Percentiles rank a stretch among this genome's conserved stretches.
Conservation (phyloP, 2,329 filamentous ascomycete species). For the Diaporthe capsici region DNA sequence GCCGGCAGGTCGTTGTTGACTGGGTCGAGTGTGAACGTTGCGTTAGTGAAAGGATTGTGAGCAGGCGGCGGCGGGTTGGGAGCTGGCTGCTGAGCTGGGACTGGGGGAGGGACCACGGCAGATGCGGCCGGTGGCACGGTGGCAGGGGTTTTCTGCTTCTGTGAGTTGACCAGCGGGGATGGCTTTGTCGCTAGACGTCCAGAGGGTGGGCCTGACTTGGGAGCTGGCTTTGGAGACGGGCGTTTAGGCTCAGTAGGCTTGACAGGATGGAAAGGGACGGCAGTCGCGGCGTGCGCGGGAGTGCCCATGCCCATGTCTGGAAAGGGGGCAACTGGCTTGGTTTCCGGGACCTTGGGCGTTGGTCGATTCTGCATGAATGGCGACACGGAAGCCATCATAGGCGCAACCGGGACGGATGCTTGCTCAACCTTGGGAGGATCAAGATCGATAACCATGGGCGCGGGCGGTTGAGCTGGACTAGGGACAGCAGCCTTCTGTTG, state of each 20-base stretch:
- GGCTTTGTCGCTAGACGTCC: slow-evolving; percentile 37
- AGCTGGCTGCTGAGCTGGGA: slow-evolving; percentile 16
- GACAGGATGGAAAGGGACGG: slow-evolving; percentile 34
- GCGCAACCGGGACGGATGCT: slow-evolving; percentile 38
- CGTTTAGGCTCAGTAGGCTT: slow-evolving; percentile 37
- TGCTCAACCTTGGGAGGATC: slow-evolving; percentile 34
- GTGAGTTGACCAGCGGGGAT: slow-evolving; percentile 39
- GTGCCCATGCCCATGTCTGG: slow-evolving; percentile 41
- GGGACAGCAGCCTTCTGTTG: slow-evolving; percentile 31
- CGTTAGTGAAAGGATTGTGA: slow-evolving; percentile 40
- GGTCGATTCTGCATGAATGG: slow-evolving; percentile 37
- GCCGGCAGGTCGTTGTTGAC: slow-evolving; percentile 26
- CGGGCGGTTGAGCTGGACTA: slow-evolving; percentile 37
- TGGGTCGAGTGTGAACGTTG: slow-evolving; percentile 40
- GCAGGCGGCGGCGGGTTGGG: neutral
- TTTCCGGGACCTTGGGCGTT: slow-evolving; percentile 33
- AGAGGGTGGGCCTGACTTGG: slow-evolving; percentile 37
- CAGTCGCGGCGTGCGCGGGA: slow-evolving; percentile 8
- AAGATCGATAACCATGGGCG: slow-evolving; percentile 41
- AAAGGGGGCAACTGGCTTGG: slow-evolving; percentile 40
- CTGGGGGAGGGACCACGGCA: slow-evolving; percentile 19
- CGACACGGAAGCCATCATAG: slow-evolving; percentile 39
- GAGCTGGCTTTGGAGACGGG: slow-evolving; percentile 35
- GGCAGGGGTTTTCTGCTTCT: slow-evolving; percentile 37
- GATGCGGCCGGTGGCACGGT: slow-evolving; percentile 30